Percentiles rank a stretch among this genome's conserved stretches.
Evolutionary conservation across 768 basidiomycete species (phyloP).

Genomic region (Butyriboletus loyo): DNA sequence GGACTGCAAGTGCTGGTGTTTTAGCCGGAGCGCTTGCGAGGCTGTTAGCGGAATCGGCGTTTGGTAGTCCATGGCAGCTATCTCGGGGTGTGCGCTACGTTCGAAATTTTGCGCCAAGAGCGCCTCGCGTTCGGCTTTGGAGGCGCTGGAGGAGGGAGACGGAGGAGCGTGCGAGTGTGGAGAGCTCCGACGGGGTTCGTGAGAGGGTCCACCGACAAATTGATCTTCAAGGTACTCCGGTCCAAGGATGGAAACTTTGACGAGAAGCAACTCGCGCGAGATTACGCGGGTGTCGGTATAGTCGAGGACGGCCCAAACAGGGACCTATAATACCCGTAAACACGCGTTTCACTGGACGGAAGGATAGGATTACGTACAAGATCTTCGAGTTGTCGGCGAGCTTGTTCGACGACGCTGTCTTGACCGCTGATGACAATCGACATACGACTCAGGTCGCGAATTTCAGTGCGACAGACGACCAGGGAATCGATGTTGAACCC

Average conservation of each 20-base stretch:
- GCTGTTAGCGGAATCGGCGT: slow-evolving; percentile 55
- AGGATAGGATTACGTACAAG: slow-evolving; percentile 55
- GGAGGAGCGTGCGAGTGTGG: slow-evolving; percentile 6
- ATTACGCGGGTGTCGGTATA: slow-evolving; percentile 93
- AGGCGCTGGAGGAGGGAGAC: slow-evolving; percentile 23
- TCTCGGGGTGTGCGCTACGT: slow-evolving; percentile 44
- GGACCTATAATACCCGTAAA: slow-evolving; percentile 57
- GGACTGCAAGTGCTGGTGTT: slow-evolving; percentile 88
- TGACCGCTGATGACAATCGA: slow-evolving; percentile 96
- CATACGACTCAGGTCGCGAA: slow-evolving; percentile 96
- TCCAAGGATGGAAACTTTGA: slow-evolving; percentile 95
- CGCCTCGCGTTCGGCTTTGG: slow-evolving; percentile 70
- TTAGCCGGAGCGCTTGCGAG: slow-evolving; percentile 83
- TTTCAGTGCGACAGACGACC: slow-evolving; percentile 97
- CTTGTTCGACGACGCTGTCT: slow-evolving; percentile 97
- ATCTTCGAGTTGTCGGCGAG: slow-evolving; percentile 92
- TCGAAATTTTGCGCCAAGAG: slow-evolving; percentile 78
- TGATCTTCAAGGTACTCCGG: slow-evolving; percentile 96
- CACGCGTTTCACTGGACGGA: neutral
- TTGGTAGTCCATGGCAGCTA: slow-evolving; percentile 9
- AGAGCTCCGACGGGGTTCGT: slow-evolving; percentile 56
- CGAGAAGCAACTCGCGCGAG: slow-evolving; percentile 89
- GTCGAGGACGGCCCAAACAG: slow-evolving; percentile 98
- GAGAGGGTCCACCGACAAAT: slow-evolving; percentile 78
- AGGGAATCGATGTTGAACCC: slow-evolving; percentile 99